These are phyloP conservation scores for Volvox africanus DNA, from an alignment of 139 green algal genomes.

Conservation along the genomic window DNA sequence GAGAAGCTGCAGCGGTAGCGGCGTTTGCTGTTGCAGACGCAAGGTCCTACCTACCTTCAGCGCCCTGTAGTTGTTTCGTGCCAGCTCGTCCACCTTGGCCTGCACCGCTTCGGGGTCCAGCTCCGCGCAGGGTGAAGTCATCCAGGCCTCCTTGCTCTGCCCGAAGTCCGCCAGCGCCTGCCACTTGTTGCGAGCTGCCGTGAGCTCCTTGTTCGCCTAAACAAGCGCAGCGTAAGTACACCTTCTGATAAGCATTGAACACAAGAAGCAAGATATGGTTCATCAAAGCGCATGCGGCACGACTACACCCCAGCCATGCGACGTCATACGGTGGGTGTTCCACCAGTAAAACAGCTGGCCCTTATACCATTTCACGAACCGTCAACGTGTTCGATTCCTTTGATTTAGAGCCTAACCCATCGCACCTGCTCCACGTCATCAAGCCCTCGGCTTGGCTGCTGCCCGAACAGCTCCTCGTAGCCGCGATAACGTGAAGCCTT, in stretches of 20 bases:
- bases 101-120: conserved; percentile 55
- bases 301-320: too few relatives aligned
- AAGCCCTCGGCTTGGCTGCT: conserved; percentile 26
- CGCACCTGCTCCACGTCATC: conserved; percentile 44
- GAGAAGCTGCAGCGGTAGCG: too few relatives aligned
- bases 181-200: conserved; percentile 57
- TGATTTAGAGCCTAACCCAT: too few relatives aligned
- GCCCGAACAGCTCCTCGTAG: conserved; percentile 69
- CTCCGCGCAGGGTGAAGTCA: conserved; percentile 39
- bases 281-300: too few relatives aligned
- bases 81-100: conserved; percentile 61
- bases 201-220: conserved; percentile 59
- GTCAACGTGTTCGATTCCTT: too few relatives aligned
- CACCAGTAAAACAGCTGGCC: too few relatives aligned
- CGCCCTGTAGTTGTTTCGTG: conserved; percentile 63
- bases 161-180: conserved; percentile 58
- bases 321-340: too few relatives aligned
- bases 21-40: too few relatives aligned
- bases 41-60: conserved; percentile 6
- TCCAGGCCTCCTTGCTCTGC: conserved; percentile 32
- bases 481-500: conserved; percentile 38
- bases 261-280: too few relatives aligned
- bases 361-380: too few relatives aligned
- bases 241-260: too few relatives aligned
- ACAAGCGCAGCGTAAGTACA: background rate